Evolutionary conservation across 352 stramenopile genomes (phyloP), one percentile per base, ranked within the genome.

Genomic region (Phytophthora melonis): DNA sequence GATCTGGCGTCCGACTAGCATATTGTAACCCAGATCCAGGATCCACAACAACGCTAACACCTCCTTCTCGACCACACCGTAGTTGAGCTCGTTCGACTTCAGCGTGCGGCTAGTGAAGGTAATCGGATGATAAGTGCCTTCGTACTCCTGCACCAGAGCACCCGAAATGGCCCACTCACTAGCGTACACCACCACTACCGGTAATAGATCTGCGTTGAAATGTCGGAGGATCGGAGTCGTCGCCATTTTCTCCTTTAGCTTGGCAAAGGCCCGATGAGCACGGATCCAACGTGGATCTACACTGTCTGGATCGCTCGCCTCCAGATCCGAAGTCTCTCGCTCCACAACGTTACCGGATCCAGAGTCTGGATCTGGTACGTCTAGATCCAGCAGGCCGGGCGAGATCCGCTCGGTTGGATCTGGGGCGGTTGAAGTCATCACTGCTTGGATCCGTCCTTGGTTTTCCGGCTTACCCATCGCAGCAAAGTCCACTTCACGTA

Each of bases 51-150:
- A 8, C 0, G 57, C 36, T 0, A 71, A 14, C 4, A 61, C 36
- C 25, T 62, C 53, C 9, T 71, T 62, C 18, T 71, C 62, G 0
- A 59, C 58, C 2, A 57, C 27, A 9, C 43, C 30, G 18, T 71
- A 68, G 14, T 56, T 59, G 0, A 71, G 11, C 30, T 76, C 63
- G 45, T 60, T 71, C 0, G 25, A 5, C 57, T 76, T 76, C 30
- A 71, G 25, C 0, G 47, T 56, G 2, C 57, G 57, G 36, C 69
- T 76, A 0, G 39, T 19, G 34, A 71, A 76, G 1, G 14, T 54
- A 1, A 76, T 50, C 2, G 50, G 68, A 6, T 39, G 50, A 5
- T 50, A 4, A 5, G 8, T 8, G 0, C 27, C 27, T 10, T 50
- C 53, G 0, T 56, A 7, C 50, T 62, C 52, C 30, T 34, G 30